phyloP scores from a whole-genome alignment of 2,329 filamentous ascomycete genomes.

The Scopulariopsis brevicaulis region DNA sequence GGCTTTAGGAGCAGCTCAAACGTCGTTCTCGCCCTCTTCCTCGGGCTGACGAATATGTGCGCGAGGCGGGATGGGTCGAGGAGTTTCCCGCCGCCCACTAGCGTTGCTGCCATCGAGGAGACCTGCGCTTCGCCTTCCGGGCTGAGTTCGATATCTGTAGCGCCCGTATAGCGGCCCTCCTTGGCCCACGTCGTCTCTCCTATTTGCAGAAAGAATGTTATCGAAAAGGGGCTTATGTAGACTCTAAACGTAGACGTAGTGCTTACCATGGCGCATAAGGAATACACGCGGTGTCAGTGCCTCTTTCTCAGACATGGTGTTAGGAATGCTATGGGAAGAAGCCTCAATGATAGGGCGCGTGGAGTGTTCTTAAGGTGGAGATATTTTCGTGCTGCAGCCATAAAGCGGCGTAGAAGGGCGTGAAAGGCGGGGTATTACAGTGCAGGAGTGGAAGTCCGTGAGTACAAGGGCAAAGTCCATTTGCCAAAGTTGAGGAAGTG shows the following conservation, averaged over 20 bases:
- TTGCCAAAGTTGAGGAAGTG: too few species aligned
- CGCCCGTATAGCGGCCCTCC: slow-evolving; percentile 72
- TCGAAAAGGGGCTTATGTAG: too few species aligned
- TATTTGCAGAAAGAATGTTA: not conserved
- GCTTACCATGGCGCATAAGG: slow-evolving; percentile 63
- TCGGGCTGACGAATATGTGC: slow-evolving; percentile 87
- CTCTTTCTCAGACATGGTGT: not conserved
- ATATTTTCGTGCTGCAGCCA: too few species aligned
- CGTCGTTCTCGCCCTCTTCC: slow-evolving; percentile 72
- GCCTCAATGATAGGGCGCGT: too few species aligned
- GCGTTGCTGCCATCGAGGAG: slow-evolving; percentile 64
- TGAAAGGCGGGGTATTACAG: too few species aligned
- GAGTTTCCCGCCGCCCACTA: slow-evolving; percentile 73
- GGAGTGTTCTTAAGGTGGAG: too few species aligned
- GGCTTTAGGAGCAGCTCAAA: slow-evolving; percentile 76
- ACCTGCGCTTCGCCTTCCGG: slow-evolving; percentile 68
- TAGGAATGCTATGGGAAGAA: too few species aligned
- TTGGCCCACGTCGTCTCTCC: slow-evolving; percentile 92
- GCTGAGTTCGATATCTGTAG: slow-evolving; percentile 75
- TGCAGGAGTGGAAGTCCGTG: too few species aligned
- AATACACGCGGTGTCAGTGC: slow-evolving; percentile 57
- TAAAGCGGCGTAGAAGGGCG: too few species aligned
- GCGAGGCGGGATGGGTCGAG: slow-evolving; percentile 73
- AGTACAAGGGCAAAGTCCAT: too few species aligned
- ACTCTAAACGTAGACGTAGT: slow-evolving; percentile 1